These are phyloP conservation scores for Trichoderma asperelloides DNA, from an alignment of 495 filamentous ascomycete species.

Conservation along the genomic window DNA sequence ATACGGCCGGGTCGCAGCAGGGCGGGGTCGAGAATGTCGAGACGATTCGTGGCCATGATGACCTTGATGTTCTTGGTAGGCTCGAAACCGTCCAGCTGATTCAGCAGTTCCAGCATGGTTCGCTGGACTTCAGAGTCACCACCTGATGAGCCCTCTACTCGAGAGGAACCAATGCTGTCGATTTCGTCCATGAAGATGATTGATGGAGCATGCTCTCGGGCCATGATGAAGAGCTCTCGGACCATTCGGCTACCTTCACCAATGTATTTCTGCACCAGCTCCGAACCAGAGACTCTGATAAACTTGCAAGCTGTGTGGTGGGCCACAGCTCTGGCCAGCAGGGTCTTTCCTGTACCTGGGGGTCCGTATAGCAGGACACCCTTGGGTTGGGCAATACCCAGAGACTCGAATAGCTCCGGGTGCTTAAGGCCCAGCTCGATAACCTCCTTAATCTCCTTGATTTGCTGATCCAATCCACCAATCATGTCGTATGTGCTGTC, in stretches of 20 bases:
- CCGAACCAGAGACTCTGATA: constrained; percentile 91
- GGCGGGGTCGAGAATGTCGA: constrained; percentile 94
- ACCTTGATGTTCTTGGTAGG: constrained; percentile 99
- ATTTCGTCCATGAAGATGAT: constrained; percentile 99
- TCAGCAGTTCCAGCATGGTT: constrained; percentile 97
- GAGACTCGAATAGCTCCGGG: constrained; percentile 95
- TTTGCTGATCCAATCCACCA: constrained; percentile 95
- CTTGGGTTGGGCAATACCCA: constrained; percentile 97
- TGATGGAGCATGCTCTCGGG: constrained; percentile 94
- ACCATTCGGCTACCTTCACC: constrained; percentile 98
- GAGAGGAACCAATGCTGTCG: constrained; percentile 94
- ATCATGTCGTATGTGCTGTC: constrained; percentile 99
- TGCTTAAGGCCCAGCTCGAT: constrained; percentile 98
- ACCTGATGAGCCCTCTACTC: constrained; percentile 88
- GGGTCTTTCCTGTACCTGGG: constrained; percentile 93
- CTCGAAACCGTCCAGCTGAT: constrained; percentile 98
- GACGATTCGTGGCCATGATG: constrained; percentile 97
- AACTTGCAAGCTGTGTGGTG: constrained; percentile 99
- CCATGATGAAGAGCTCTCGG: constrained; percentile 98
- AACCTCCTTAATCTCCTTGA: constrained; percentile 99
- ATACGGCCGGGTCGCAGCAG: constrained; percentile 90
- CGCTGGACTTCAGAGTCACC: constrained; percentile 99
- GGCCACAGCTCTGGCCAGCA: constrained; percentile 89
- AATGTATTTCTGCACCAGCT: constrained; percentile 98
- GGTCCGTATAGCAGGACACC: constrained; percentile 96